phyloP scores from a whole-genome alignment of 345 rosid species.

The Physaria fendleri region DNA sequence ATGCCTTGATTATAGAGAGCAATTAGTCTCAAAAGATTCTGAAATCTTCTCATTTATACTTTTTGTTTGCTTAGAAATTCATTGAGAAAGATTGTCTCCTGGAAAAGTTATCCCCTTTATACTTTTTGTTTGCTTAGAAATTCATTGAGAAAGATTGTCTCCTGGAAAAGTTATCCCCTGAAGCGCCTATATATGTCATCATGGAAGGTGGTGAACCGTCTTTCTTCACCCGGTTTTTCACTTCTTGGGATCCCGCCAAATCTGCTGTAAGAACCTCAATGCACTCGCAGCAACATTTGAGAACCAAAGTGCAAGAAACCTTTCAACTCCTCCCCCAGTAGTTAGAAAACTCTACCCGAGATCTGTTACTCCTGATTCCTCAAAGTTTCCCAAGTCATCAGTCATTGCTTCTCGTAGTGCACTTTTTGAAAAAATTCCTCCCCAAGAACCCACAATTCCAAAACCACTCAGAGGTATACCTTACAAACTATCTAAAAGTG shows the following conservation, averaged over 20 bases:
- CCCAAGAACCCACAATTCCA: constrained; percentile 63
- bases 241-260: constrained; percentile 81
- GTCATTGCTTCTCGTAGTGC: constrained; percentile 66
- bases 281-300: constrained; percentile 37
- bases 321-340: constrained; percentile 36
- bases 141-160: constrained; percentile 76
- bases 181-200: constrained; percentile 67
- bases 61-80: constrained; percentile 53
- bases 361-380: constrained; percentile 81
- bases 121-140: constrained; percentile 49
- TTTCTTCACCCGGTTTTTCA: constrained; percentile 86
- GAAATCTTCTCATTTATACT: constrained; percentile 2
- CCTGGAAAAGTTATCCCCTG: constrained; percentile 60
- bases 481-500: neutral
- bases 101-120: constrained; percentile 59
- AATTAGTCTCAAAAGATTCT: neutral
- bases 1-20: neutral
- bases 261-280: constrained; percentile 51
- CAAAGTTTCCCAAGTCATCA: constrained; percentile 51
- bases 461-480: constrained; percentile 63
- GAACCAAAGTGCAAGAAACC: constrained; percentile 32
- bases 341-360: constrained; percentile 84
- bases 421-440: constrained; percentile 59
- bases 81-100: constrained; percentile 69
- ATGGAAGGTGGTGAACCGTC: constrained; percentile 92